These are phyloP conservation scores for Plicaturopsis crispa DNA, from an alignment of 768 basidiomycete genomes.

Conservation along the genomic window DNA sequence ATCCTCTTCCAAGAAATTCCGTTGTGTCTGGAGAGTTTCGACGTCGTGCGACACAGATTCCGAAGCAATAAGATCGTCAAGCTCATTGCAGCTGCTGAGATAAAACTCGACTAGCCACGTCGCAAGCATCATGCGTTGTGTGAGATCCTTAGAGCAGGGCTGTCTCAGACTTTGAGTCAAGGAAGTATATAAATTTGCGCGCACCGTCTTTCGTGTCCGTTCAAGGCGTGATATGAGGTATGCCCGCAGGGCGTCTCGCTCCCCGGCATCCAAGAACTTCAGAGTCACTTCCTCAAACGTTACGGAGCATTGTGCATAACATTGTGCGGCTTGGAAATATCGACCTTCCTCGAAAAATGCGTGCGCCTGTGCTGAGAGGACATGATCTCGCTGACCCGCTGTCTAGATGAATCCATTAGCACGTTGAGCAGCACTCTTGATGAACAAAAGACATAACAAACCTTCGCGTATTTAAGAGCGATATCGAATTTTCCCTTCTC, in stretches of 20 bases:
- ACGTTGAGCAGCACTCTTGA: too few species aligned
- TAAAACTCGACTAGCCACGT: slow-evolving; percentile 99
- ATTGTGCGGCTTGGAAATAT: slow-evolving; percentile 89
- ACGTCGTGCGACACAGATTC: slow-evolving; percentile 76
- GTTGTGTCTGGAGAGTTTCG: slow-evolving; percentile 77
- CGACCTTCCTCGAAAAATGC: slow-evolving; percentile 70
- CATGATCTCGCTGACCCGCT: slow-evolving; percentile 77
- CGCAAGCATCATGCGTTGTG: slow-evolving; percentile 95
- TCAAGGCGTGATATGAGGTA: slow-evolving; percentile 88
- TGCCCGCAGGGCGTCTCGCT: slow-evolving; percentile 84
- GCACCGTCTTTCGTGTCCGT: slow-evolving; percentile 72
- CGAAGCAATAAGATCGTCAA: slow-evolving; percentile 90
- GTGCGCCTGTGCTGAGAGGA: slow-evolving; percentile 79
- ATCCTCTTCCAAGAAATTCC: slow-evolving; percentile 84
- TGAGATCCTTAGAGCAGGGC: slow-evolving; percentile 55
- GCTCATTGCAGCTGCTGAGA: slow-evolving; percentile 90
- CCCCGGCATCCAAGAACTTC: slow-evolving; percentile 82
- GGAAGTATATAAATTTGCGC: slow-evolving; percentile 14
- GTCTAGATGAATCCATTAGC: too few species aligned
- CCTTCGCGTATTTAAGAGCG: slow-evolving; percentile 80
- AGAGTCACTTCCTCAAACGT: slow-evolving; percentile 89
- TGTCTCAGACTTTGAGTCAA: not conserved
- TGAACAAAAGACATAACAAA: slow-evolving; percentile 25
- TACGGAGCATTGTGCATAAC: slow-evolving; percentile 82
- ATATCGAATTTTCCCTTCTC: slow-evolving; percentile 70